These are phyloP conservation scores for Laburnicola sp. DNA, from an alignment of 2,329 filamentous ascomycete genomes.

Conservation along the genomic window DNA sequence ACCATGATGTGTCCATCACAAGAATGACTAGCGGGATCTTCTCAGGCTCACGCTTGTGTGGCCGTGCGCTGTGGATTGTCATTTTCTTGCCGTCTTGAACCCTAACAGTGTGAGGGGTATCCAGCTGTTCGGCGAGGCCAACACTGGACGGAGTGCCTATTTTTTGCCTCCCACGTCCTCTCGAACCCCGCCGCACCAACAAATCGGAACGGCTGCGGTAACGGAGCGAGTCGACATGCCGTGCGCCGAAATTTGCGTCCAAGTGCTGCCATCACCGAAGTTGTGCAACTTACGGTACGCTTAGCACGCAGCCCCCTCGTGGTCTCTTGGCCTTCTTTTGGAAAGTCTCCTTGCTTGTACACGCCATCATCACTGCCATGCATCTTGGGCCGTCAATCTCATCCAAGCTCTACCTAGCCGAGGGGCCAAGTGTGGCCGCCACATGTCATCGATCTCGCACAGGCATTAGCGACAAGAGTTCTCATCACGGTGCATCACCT, in stretches of 20 bases:
- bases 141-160: constrained; percentile 6
- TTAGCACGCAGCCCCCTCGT: constrained; percentile 22
- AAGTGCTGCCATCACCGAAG: constrained; percentile 14
- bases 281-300: constrained; percentile 15
- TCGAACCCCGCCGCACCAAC: constrained; percentile 9
- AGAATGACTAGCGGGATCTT: not conserved
- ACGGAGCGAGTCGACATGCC: constrained; percentile 19
- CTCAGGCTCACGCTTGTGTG: not conserved
- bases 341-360: constrained; percentile 11
- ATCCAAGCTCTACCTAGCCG: constrained; percentile 9
- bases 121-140: not conserved
- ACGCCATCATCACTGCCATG: not conserved
- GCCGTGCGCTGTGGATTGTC: constrained; percentile 3
- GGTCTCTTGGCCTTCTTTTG: constrained; percentile 16
- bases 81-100: constrained; percentile 4
- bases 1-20: not conserved
- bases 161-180: constrained; percentile 12
- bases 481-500: constrained; percentile 10
- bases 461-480: constrained; percentile 24
- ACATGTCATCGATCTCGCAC: constrained; percentile 14
- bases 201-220: constrained; percentile 28
- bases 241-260: constrained; percentile 24
- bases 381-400: constrained; percentile 21
- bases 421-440: constrained; percentile 9
- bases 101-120: constrained; percentile 10